A percentile compares a stretch with the other conserved stretches of the same genome.
Conservation (phyloP, 1,139 yeast genomes). For the Meyerozyma athensensis region DNA sequence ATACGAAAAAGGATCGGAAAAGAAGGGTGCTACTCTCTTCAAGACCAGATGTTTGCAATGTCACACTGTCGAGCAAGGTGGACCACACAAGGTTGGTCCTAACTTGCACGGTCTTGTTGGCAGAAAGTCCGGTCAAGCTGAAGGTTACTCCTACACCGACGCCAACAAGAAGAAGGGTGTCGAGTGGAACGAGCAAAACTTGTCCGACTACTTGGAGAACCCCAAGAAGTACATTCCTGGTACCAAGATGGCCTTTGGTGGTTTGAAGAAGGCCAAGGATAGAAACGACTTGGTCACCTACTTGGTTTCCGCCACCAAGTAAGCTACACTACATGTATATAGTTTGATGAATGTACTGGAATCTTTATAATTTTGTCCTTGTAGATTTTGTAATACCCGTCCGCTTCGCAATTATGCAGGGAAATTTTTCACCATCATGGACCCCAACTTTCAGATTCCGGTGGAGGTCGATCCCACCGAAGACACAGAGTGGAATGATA, state of each 20-base stretch:
- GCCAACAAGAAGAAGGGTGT: constrained; percentile 98
- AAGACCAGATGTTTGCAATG: constrained; percentile 99
- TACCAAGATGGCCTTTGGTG: constrained; percentile 99
- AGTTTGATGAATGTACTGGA: background rate
- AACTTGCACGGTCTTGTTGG: constrained; percentile 93
- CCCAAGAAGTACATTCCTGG: constrained; percentile 99
- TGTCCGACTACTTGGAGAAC: constrained; percentile 95
- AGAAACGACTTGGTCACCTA: constrained; percentile 94
- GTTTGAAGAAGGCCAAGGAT: constrained; percentile 98
- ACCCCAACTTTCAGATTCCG: constrained; percentile 43
- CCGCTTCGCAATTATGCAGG: no score
- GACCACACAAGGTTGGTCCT: constrained; percentile 99
- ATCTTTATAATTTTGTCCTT: no score
- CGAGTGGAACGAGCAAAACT: constrained; percentile 78
- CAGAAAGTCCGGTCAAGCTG: constrained; percentile 88
- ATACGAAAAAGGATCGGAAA: constrained; percentile 74
- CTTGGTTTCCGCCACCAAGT: constrained; percentile 75
- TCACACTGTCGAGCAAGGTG: constrained; percentile 95
- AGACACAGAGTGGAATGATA: constrained; percentile 99
- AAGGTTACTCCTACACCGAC: constrained; percentile 93
- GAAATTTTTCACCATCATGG: constrained; percentile 1
- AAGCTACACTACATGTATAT: constrained; percentile 16
- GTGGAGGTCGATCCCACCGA: constrained; percentile 93
- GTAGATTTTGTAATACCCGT: no score
- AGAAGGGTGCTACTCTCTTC: constrained; percentile 97